Conservation (phyloP, 2,329 filamentous ascomycete genomes). For the Seiridium cupressi region DNA sequence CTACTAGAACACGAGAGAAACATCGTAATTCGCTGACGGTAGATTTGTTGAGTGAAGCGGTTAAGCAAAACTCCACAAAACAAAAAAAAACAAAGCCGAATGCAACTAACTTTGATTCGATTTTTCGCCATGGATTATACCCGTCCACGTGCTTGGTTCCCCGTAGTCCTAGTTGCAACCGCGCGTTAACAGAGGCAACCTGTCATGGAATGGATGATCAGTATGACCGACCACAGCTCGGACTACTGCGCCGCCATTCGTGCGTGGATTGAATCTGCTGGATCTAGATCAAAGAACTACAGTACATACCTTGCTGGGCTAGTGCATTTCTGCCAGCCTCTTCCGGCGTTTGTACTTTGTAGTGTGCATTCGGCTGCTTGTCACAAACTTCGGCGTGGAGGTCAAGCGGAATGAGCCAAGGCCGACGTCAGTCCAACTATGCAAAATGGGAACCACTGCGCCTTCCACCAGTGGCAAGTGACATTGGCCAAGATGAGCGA, state of each 20-base stretch:
- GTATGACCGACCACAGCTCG: too few relatives aligned
- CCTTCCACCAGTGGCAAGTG: conserved; percentile 17
- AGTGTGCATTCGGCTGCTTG: not conserved
- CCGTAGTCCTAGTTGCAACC: too few relatives aligned
- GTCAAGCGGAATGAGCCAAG: not conserved
- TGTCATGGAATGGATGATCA: too few relatives aligned
- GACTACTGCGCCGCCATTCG: too few relatives aligned
- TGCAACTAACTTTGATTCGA: not conserved
- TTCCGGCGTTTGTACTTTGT: not conserved
- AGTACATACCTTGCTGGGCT: too few relatives aligned
- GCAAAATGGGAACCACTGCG: conserved; percentile 17
- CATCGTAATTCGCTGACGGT: conserved; percentile 1
- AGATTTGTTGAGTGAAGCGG: conserved; percentile 4
- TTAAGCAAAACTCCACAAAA: not conserved
- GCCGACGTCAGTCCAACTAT: not conserved
- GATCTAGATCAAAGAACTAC: too few relatives aligned
- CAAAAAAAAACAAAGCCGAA: not conserved
- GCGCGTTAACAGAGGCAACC: too few relatives aligned
- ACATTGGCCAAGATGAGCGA: conserved; percentile 13
- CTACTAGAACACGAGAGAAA: not conserved
- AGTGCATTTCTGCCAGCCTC: too few relatives aligned
- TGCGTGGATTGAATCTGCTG: too few relatives aligned
- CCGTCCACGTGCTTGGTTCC: too few relatives aligned
- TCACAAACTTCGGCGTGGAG: not conserved
- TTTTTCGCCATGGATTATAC: not conserved